phyloP scores from a whole-genome alignment of 345 rosid species.

The Viola odorata region DNA sequence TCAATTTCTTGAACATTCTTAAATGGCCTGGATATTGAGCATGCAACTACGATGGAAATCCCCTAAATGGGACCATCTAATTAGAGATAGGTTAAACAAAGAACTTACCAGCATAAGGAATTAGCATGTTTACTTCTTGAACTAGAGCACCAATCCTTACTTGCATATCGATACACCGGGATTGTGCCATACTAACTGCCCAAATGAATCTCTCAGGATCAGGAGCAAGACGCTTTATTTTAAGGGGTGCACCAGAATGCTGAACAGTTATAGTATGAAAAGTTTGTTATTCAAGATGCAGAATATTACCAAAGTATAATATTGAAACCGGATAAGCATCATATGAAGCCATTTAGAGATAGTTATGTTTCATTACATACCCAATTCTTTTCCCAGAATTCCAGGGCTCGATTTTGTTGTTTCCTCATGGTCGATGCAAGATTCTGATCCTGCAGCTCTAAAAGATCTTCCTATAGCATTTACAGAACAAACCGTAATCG shows the following conservation, averaged over 20 bases:
- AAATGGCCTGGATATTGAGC: background rate
- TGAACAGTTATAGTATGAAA: constrained; percentile 19
- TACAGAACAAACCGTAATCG: background rate
- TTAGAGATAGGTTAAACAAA: too few relatives aligned
- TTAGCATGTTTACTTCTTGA: constrained; percentile 84
- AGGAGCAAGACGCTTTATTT: constrained; percentile 79
- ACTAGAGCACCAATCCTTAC: constrained; percentile 75
- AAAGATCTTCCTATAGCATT: constrained; percentile 58
- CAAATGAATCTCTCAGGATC: constrained; percentile 78
- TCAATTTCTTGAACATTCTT: too few relatives aligned
- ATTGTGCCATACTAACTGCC: constrained; percentile 84
- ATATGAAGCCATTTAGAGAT: constrained; percentile 8
- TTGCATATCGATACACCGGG: constrained; percentile 74
- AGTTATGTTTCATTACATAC: constrained; percentile 27
- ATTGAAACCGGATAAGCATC: background rate
- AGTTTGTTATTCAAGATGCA: constrained; percentile 11
- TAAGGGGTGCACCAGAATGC: constrained; percentile 82
- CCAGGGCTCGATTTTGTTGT: constrained; percentile 59
- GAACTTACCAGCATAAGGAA: constrained; percentile 85
- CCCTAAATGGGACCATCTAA: too few relatives aligned
- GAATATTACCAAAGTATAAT: background rate
- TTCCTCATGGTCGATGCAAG: constrained; percentile 74
- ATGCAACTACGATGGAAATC: too few relatives aligned
- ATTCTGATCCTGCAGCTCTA: constrained; percentile 74
- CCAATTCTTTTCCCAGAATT: constrained; percentile 93